A percentile compares a stretch with the other conserved stretches of the same genome.
These are phyloP conservation scores for Suillus variegatus DNA, from an alignment of 768 basidiomycete species.

Conservation along the genomic window DNA sequence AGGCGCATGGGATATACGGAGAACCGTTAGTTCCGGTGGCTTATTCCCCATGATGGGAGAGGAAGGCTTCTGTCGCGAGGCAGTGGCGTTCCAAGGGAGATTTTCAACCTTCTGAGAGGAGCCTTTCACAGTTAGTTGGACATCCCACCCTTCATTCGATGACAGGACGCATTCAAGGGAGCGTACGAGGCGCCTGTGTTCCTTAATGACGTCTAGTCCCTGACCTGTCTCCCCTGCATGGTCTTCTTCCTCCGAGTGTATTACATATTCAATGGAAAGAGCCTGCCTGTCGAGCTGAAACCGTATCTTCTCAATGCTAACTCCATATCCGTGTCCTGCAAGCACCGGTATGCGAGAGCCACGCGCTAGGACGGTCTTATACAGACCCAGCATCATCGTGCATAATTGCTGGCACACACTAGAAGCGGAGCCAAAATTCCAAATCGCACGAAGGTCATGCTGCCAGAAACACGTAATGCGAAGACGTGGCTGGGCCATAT, in stretches of 20 bases:
- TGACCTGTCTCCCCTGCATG: constrained; percentile 34
- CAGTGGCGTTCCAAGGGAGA: constrained; percentile 72
- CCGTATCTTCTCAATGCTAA: constrained; percentile 74
- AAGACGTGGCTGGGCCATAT: constrained; percentile 40
- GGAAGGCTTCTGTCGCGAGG: constrained; percentile 45
- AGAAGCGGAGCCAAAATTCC: constrained; percentile 72
- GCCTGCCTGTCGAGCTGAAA: constrained; percentile 86
- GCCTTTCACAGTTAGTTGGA: constrained; percentile 74
- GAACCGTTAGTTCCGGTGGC: constrained; percentile 51
- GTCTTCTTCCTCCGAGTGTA: constrained; percentile 76
- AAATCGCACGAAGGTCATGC: constrained; percentile 86
- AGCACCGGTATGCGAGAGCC: constrained; percentile 76
- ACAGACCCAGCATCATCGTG: constrained; percentile 79
- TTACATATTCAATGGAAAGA: constrained; percentile 78
- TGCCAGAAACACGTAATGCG: constrained; percentile 95
- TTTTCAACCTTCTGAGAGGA: constrained; percentile 71
- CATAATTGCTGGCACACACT: constrained; percentile 78
- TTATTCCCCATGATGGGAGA: constrained; percentile 34
- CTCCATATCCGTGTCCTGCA: constrained; percentile 76
- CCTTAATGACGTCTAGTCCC: constrained; percentile 69
- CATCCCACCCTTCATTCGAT: constrained; percentile 80
- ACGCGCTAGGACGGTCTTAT: constrained; percentile 79
- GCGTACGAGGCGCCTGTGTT: constrained; percentile 68
- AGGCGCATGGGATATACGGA: constrained; percentile 72
- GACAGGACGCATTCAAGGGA: constrained; percentile 84